A percentile compares a stretch with the other conserved stretches of the same genome.
Conservation (phyloP, 306 rosid genomes). For the Vicia sativa region DNA sequence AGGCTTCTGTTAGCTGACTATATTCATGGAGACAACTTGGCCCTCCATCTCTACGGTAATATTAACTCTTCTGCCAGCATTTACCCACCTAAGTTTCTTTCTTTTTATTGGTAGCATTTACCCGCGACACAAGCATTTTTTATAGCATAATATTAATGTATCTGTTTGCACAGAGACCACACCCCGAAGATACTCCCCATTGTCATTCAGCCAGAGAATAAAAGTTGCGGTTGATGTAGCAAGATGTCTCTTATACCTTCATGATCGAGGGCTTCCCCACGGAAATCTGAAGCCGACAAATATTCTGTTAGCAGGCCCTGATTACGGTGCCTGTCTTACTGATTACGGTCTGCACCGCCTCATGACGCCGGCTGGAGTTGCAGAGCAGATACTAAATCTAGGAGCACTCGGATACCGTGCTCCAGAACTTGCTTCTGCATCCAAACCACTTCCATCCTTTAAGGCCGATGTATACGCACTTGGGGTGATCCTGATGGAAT, state of each 20-base stretch:
- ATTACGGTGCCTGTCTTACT: constrained; percentile 64
- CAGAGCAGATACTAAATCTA: constrained; percentile 87
- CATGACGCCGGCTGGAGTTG: constrained; percentile 85
- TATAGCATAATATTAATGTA: constrained; percentile 36
- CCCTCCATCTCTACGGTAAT: constrained; percentile 95
- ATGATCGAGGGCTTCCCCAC: constrained; percentile 91
- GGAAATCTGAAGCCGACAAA: constrained; percentile 95
- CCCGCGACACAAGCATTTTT: constrained; percentile 34
- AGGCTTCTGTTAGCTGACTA: constrained; percentile 95
- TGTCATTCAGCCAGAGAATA: constrained; percentile 81
- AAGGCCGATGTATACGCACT: constrained; percentile 94
- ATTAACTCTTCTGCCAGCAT: constrained; percentile 21
- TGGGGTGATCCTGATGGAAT: constrained; percentile 93
- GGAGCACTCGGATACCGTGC: constrained; percentile 98
- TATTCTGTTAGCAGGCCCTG: constrained; percentile 66
- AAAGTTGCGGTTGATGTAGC: constrained; percentile 84
- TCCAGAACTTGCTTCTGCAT: constrained; percentile 76
- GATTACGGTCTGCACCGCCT: constrained; percentile 92
- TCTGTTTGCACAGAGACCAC: constrained; percentile 74
- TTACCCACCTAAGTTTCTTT: not conserved
- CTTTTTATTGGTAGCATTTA: constrained; percentile 27
- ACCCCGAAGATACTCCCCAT: constrained; percentile 82
- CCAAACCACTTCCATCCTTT: constrained; percentile 78
- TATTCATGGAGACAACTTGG: constrained; percentile 87
- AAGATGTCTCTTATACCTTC: constrained; percentile 76